phyloP scores from a whole-genome alignment of 306 rosid genomes.

The Quercus alba region DNA sequence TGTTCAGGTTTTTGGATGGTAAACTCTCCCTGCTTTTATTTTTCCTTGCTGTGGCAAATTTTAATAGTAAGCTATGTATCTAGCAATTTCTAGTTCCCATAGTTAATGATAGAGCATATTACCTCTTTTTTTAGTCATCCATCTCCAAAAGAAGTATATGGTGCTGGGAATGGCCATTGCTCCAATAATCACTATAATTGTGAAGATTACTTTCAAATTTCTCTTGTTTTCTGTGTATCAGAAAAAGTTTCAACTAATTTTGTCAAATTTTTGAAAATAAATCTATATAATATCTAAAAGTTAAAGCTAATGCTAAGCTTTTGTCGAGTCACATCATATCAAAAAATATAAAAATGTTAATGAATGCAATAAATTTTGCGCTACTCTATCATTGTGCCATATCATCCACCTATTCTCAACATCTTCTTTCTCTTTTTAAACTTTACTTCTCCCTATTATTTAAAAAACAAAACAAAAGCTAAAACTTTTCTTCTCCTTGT shows the following conservation, averaged over 20 bases:
- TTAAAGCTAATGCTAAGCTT: too few species aligned
- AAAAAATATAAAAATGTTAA: not conserved
- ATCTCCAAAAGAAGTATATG: conserved; percentile 7
- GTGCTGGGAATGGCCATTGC: not conserved
- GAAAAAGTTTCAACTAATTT: not conserved
- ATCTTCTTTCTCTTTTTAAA: too few species aligned
- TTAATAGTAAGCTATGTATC: not conserved
- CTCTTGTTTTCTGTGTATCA: not conserved
- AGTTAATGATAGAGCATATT: not conserved
- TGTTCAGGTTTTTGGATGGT: not conserved
- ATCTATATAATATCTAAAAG: too few species aligned
- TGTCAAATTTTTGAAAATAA: too few species aligned
- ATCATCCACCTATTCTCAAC: too few species aligned
- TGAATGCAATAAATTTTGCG: too few species aligned
- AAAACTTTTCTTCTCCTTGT: too few species aligned
- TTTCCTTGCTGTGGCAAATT: not conserved
- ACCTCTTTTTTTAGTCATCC: not conserved
- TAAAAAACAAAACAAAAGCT: too few species aligned
- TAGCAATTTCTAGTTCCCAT: not conserved
- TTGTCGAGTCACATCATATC: too few species aligned
- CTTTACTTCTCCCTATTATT: too few species aligned
- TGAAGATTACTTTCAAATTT: not conserved
- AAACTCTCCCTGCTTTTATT: not conserved
- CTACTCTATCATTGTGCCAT: too few species aligned
- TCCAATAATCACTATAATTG: not conserved